phyloP scores from a whole-genome alignment of 805 yeast genomes.

The Candida endomychidarum region DNA sequence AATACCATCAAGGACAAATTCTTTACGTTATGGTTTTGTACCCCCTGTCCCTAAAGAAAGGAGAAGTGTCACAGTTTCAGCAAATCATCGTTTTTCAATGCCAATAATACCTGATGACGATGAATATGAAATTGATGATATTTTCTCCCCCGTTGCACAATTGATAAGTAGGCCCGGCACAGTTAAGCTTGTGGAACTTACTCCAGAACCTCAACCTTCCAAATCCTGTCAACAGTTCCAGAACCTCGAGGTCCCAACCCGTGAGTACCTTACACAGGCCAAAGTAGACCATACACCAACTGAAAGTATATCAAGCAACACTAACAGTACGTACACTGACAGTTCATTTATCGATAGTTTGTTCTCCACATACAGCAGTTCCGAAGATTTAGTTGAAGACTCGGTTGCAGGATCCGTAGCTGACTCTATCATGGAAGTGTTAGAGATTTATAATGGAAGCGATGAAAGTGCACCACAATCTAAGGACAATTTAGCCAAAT shows the following conservation, averaged over 20 bases:
- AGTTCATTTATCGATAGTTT: slow-evolving; percentile 11
- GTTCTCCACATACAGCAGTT: slow-evolving; percentile 2
- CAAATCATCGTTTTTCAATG: slow-evolving; percentile 2
- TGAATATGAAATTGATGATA: slow-evolving; percentile 1
- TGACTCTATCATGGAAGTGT: slow-evolving; percentile 9
- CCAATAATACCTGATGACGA: slow-evolving; percentile 2
- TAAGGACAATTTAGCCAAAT: not conserved
- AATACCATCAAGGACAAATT: not conserved
- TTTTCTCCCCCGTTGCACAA: not conserved
- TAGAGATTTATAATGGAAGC: slow-evolving; percentile 9
- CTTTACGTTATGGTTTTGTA: not conserved
- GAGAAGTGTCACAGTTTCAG: not conserved
- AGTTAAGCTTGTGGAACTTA: not conserved
- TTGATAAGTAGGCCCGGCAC: slow-evolving; percentile 4
- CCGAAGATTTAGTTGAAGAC: slow-evolving; percentile 2
- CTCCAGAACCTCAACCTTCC: not conserved
- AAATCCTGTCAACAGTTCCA: too few species aligned
- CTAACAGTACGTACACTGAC: slow-evolving; percentile 3
- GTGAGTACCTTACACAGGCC: too few species aligned
- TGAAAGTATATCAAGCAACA: slow-evolving; percentile 1
- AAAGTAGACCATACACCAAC: not conserved
- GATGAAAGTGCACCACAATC: slow-evolving; percentile 3
- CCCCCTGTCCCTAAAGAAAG: not conserved
- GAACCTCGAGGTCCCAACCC: not conserved
- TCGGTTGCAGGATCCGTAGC: too few species aligned